These are phyloP conservation scores for Avicennia marina DNA, from an alignment of 257 asterid genomes.

Conservation along the genomic window DNA sequence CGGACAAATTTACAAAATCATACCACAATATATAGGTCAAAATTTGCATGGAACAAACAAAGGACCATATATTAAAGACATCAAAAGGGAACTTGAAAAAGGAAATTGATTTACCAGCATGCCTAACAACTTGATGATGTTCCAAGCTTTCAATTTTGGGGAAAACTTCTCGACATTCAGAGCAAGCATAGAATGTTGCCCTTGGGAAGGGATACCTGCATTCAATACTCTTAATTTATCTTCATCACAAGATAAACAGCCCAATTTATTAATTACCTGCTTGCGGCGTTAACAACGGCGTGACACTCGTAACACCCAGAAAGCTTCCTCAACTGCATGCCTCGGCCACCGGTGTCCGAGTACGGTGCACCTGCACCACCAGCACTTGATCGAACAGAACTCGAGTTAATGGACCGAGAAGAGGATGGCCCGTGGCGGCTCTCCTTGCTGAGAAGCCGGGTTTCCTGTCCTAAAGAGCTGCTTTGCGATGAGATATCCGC, in stretches of 20 bases:
- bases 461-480: slow-evolving; percentile 36
- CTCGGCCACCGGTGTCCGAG: slow-evolving; percentile 12
- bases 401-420: slow-evolving; percentile 11
- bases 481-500: slow-evolving; percentile 47
- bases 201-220: slow-evolving; percentile 50
- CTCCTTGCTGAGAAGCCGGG: slow-evolving; percentile 35
- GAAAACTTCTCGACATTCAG: slow-evolving; percentile 64
- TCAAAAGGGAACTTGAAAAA: neutral
- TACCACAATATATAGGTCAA: too few relatives aligned
- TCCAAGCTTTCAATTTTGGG: slow-evolving; percentile 61
- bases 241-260: neutral
- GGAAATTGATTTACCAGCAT: slow-evolving; percentile 44
- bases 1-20: too few relatives aligned
- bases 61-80: too few relatives aligned
- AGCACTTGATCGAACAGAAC: too few relatives aligned
- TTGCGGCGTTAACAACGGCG: slow-evolving; percentile 50
- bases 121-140: slow-evolving; percentile 62
- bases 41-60: too few relatives aligned
- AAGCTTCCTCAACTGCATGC: slow-evolving; percentile 58
- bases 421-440: slow-evolving; percentile 39
- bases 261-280: slow-evolving; percentile 38
- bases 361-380: too few relatives aligned
- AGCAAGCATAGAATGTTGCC: slow-evolving; percentile 47
- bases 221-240: too few relatives aligned
- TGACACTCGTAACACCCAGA: slow-evolving; percentile 73